These are phyloP conservation scores for Sistotremastrum niveocremeum DNA, from an alignment of 768 basidiomycete genomes.

Conservation along the genomic window DNA sequence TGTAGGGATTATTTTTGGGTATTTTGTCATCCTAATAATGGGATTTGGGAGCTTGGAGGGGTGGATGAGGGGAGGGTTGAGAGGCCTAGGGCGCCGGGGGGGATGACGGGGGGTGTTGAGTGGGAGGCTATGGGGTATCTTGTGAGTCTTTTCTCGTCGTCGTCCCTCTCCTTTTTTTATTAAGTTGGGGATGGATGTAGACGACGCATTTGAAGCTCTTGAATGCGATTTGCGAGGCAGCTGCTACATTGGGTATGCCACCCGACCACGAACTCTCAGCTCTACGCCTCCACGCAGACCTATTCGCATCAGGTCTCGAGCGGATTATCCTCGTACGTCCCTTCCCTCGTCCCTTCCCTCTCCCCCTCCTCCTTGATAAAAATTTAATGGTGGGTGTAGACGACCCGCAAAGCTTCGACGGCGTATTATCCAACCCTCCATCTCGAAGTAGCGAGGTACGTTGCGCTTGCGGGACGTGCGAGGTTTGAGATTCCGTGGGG, in stretches of 20 bases:
- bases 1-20: constrained; percentile 96
- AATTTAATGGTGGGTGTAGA: constrained; percentile 38
- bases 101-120: constrained; percentile 98
- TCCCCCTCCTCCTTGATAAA: neutral
- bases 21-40: constrained; percentile 91
- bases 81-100: constrained; percentile 85
- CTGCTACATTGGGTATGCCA: constrained; percentile 50
- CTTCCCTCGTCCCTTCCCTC: neutral
- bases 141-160: constrained; percentile 51
- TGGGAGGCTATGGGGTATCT: constrained; percentile 95
- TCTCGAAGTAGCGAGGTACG: constrained; percentile 84
- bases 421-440: constrained; percentile 92
- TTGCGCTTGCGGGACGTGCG: constrained; percentile 48
- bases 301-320: constrained; percentile 87
- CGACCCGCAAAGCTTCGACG: constrained; percentile 87
- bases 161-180: neutral
- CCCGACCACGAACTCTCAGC: constrained; percentile 66
- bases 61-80: constrained; percentile 79
- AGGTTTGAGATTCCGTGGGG: constrained; percentile 74
- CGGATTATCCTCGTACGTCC: constrained; percentile 68
- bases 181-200: constrained; percentile 15
- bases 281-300: constrained; percentile 67
- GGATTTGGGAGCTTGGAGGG: constrained; percentile 75
- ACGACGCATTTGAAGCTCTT: constrained; percentile 79
- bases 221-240: constrained; percentile 61